A percentile compares a stretch with the other conserved stretches of the same genome.
phyloP scores from a whole-genome alignment of 1,284 basidiomycete genomes.

The Ganoderma meredithae region DNA sequence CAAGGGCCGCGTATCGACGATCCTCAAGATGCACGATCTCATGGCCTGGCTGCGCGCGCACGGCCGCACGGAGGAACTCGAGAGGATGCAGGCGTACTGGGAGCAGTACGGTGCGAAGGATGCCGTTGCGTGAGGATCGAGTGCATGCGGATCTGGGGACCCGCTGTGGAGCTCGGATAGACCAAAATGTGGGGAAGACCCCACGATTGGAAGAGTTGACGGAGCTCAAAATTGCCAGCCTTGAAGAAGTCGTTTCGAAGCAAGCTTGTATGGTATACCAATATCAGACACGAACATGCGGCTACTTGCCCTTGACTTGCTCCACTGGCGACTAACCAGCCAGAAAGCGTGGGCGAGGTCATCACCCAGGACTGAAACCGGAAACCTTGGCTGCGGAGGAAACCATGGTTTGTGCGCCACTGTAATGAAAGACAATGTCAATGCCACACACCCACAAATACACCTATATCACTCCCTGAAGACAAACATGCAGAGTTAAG shows the following conservation, averaged over 20 bases:
- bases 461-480: background rate
- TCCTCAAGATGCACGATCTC: slow-evolving; percentile 88
- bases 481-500: too few relatives aligned
- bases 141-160: background rate
- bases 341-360: too few relatives aligned
- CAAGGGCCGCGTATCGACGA: slow-evolving; percentile 71
- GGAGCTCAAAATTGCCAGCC: background rate
- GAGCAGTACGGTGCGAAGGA: slow-evolving; percentile 77
- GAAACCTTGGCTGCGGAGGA: background rate
- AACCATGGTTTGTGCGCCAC: background rate
- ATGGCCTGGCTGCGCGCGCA: slow-evolving; percentile 83
- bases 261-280: background rate
- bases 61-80: slow-evolving; percentile 71
- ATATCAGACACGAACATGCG: background rate
- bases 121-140: slow-evolving; percentile 11
- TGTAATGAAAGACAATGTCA: background rate
- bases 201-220: background rate
- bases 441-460: slow-evolving; percentile 5
- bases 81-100: slow-evolving; percentile 84
- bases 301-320: too few relatives aligned
- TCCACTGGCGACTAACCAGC: too few relatives aligned
- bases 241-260: background rate
- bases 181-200: background rate
- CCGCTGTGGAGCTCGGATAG: too few relatives aligned
- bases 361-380: too few relatives aligned